phyloP scores from a whole-genome alignment of 2,329 filamentous ascomycete genomes.

The Periconia sp. region DNA sequence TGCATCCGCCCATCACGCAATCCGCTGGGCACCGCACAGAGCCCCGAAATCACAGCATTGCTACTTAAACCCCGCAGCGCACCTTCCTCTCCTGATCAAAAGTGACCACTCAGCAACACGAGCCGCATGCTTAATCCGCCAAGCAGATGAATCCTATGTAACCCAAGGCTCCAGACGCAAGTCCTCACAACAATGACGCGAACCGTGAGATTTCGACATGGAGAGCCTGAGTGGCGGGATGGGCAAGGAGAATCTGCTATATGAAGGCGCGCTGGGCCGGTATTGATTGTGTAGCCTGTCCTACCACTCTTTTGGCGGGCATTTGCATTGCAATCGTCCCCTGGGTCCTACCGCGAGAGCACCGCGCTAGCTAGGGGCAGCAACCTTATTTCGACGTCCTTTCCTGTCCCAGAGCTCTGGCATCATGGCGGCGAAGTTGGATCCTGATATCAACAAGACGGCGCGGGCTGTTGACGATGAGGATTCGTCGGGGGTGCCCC shows the following conservation, averaged over 20 bases:
- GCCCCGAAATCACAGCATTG: not conserved
- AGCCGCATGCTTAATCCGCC: conserved; percentile 5
- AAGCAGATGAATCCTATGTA: conserved; percentile 22
- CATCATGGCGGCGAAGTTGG: conserved; percentile 28
- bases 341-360: conserved; percentile 2
- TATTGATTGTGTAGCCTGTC: too few relatives aligned
- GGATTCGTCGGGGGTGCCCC: conserved; percentile 19
- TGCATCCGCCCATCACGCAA: too few relatives aligned
- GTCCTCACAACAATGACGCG: conserved; percentile 33
- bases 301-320: conserved; percentile 15
- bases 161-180: conserved; percentile 34
- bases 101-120: conserved; percentile 16
- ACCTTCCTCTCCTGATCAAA: conserved; percentile 35
- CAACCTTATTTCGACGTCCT: conserved; percentile 21
- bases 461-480: conserved; percentile 16
- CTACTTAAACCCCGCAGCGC: not conserved
- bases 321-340: conserved; percentile 11
- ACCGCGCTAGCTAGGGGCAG: conserved; percentile 5
- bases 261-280: conserved; percentile 15
- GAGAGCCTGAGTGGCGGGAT: conserved; percentile 8
- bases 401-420: not conserved
- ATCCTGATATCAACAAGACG: conserved; percentile 26
- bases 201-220: too few relatives aligned
- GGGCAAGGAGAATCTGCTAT: conserved; percentile 12
- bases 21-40: too few relatives aligned